These are phyloP conservation scores for Syncephalastrum monosporum DNA, from an alignment of 371 early-diverging fungal genomes.

Conservation along the genomic window DNA sequence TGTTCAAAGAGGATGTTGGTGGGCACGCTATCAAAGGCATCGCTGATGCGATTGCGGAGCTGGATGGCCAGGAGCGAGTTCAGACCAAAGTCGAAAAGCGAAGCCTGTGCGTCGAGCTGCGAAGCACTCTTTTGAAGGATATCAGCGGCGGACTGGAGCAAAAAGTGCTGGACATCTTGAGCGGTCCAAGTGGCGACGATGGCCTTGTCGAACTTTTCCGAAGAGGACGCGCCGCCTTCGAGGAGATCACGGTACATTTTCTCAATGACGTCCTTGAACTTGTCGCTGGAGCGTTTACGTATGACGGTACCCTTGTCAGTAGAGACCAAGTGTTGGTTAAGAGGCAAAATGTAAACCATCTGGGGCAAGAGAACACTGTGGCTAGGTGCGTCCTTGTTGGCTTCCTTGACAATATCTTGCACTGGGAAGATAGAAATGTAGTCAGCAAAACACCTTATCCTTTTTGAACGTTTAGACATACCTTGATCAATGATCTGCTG, in stretches of 20 bases:
- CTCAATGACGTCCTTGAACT: conserved; percentile 23
- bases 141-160: conserved; percentile 6
- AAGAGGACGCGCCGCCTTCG: not conserved
- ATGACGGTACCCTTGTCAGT: conserved; percentile 35
- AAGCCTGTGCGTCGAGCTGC: conserved; percentile 1
- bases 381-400: conserved; percentile 30
- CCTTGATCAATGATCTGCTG: conserved; percentile 23
- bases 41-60: conserved; percentile 13
- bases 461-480: too few species aligned
- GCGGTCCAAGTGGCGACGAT: not conserved
- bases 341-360: conserved; percentile 40
- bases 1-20: conserved; percentile 35
- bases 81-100: conserved; percentile 19
- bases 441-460: too few species aligned
- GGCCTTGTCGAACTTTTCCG: not conserved
- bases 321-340: conserved; percentile 15
- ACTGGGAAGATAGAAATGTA: too few species aligned
- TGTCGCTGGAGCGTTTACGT: conserved; percentile 18
- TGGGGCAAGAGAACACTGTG: conserved; percentile 34
- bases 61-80: conserved; percentile 16
- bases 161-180: not conserved
- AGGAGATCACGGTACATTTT: conserved; percentile 28
- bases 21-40: conserved; percentile 21
- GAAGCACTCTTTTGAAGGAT: not conserved
- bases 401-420: conserved; percentile 23